Evolutionary conservation across 345 rosid genomes (phyloP).

Genomic region (Atalantia buxifolia): DNA sequence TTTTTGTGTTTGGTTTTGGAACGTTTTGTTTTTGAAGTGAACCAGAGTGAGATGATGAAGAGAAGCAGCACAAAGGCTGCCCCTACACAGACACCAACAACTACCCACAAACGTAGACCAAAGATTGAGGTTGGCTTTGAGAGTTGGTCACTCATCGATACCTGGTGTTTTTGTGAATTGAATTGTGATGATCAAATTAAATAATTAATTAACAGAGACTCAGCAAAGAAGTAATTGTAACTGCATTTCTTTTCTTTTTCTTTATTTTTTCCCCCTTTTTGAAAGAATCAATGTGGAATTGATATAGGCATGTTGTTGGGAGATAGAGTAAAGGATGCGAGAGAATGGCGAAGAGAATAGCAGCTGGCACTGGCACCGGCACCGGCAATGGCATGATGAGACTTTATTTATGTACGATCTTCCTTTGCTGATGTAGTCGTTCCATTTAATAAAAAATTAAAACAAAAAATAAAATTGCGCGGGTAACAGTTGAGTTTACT

Average conservation of each 20-base stretch:
- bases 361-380: constrained; percentile 16
- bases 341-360: background rate
- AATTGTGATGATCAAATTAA: constrained; percentile 1
- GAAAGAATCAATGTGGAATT: background rate
- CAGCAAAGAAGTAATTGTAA: background rate
- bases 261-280: too few species aligned
- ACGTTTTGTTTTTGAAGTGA: constrained; percentile 62
- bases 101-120: constrained; percentile 72
- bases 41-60: constrained; percentile 75
- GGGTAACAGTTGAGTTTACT: too few species aligned
- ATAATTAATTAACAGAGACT: background rate
- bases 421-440: too few species aligned
- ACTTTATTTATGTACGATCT: background rate
- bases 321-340: background rate
- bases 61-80: constrained; percentile 75
- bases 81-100: constrained; percentile 74
- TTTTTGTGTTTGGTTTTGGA: constrained; percentile 32
- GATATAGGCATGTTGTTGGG: background rate
- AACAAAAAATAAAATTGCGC: too few species aligned
- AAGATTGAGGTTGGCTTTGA: constrained; percentile 75
- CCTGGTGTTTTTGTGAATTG: background rate
- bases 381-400: constrained; percentile 1
- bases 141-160: constrained; percentile 42
- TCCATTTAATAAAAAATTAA: too few species aligned
- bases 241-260: too few species aligned